A percentile compares a stretch with the other conserved stretches of the same genome.
Conservation (phyloP, 441 rosid genomes). For the Jatropha multifida region DNA sequence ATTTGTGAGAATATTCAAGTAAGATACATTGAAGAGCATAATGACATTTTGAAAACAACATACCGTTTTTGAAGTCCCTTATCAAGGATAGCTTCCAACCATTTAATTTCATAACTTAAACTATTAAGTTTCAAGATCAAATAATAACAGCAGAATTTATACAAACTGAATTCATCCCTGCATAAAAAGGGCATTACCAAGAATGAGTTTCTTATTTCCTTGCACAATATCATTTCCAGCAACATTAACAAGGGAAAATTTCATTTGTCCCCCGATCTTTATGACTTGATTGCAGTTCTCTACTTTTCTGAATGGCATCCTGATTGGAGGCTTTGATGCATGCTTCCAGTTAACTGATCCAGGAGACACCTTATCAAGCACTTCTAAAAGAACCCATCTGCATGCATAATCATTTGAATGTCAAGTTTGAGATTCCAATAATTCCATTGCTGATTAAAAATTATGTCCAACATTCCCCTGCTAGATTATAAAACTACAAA, state of each 20-base stretch:
- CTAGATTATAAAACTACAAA: neutral
- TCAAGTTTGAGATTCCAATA: neutral
- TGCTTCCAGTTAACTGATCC: slow-evolving; percentile 52
- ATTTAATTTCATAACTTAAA: neutral
- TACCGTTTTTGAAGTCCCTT: neutral
- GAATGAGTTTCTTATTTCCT: slow-evolving; percentile 53
- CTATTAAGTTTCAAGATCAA: neutral
- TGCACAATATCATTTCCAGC: slow-evolving; percentile 47
- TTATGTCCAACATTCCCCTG: neutral
- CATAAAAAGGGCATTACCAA: slow-evolving; percentile 29
- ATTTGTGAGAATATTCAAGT: neutral
- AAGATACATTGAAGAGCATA: neutral
- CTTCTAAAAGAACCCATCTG: slow-evolving; percentile 50
- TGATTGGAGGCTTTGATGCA: slow-evolving; percentile 48
- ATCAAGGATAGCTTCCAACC: neutral
- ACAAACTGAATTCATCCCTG: neutral
- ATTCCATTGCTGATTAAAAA: neutral
- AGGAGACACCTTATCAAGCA: slow-evolving; percentile 46
- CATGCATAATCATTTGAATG: slow-evolving; percentile 10
- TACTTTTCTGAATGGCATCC: slow-evolving; percentile 53
- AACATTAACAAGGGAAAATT: slow-evolving; percentile 44
- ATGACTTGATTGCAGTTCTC: slow-evolving; percentile 51
- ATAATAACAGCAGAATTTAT: neutral
- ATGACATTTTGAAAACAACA: neutral
- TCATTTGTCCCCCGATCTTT: slow-evolving; percentile 40